Conservation (phyloP, 495 filamentous ascomycete species). For the Trichocladium uniseriatum region DNA sequence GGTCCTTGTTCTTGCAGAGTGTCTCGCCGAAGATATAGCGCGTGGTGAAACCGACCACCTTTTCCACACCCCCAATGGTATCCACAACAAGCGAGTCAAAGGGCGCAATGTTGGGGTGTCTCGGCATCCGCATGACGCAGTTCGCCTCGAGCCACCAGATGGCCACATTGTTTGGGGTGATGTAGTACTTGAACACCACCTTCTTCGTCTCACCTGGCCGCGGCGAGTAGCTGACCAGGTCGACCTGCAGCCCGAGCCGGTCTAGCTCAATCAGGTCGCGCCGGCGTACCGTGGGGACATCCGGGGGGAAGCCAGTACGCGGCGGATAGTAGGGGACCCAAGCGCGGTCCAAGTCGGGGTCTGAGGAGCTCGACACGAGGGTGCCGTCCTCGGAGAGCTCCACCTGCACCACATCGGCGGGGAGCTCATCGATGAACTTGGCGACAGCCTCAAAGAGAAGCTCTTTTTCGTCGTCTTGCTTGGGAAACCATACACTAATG, state of each 20-base stretch:
- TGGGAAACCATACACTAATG: too few species aligned
- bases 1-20: not conserved
- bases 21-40: constrained; percentile 7
- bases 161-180: constrained; percentile 1
- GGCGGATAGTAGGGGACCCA: constrained; percentile 1
- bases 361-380: not conserved
- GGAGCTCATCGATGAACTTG: not conserved
- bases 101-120: constrained; percentile 28
- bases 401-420: not conserved
- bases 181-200: constrained; percentile 14
- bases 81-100: constrained; percentile 31
- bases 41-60: constrained; percentile 11
- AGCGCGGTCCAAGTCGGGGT: not conserved
- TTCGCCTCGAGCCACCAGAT: constrained; percentile 31
- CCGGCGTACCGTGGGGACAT: not conserved
- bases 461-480: not conserved
- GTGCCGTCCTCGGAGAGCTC: not conserved
- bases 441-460: constrained; percentile 1
- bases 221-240: constrained; percentile 2
- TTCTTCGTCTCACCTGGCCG: not conserved
- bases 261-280: constrained; percentile 8
- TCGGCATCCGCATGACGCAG: constrained; percentile 24
- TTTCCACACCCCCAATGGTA: not conserved
- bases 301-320: not conserved
- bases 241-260: constrained; percentile 2